Conservation (phyloP, 2,329 filamentous ascomycete species). For the Cladorrhinum sp. region DNA sequence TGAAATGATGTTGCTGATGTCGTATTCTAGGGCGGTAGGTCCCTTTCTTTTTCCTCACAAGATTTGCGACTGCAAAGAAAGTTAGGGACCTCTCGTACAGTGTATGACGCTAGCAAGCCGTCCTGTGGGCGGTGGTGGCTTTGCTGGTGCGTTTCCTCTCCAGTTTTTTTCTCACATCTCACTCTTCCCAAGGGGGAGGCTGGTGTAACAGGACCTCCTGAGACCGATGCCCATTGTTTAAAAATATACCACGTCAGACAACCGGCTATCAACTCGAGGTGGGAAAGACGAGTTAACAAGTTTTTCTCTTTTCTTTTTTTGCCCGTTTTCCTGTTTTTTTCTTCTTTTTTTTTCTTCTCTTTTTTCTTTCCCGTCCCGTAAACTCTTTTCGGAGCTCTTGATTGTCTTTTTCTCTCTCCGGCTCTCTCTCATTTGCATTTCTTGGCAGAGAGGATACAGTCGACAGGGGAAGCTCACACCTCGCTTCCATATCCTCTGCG, state of each 20-base stretch:
- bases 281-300: too few species aligned
- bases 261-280: too few species aligned
- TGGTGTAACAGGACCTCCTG: constrained; percentile 14
- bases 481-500: constrained; percentile 22
- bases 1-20: constrained; percentile 6
- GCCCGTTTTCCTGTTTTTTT: background rate
- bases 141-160: too few species aligned
- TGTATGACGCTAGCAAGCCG: background rate
- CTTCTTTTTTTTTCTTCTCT: background rate
- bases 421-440: constrained; percentile 8
- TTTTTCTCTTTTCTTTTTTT: background rate
- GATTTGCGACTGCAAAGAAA: background rate
- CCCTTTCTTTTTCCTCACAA: background rate
- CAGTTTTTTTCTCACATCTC: too few species aligned
- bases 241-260: background rate
- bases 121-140: background rate
- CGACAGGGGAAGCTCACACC: constrained; percentile 8
- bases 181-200: constrained; percentile 8
- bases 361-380: background rate
- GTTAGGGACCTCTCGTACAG: background rate
- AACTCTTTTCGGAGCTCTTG: background rate
- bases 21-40: constrained; percentile 1
- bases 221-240: background rate
- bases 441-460: constrained; percentile 17
- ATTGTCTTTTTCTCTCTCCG: background rate